These are phyloP conservation scores for Omphalea diandra DNA, from an alignment of 441 rosid species.

Conservation along the genomic window DNA sequence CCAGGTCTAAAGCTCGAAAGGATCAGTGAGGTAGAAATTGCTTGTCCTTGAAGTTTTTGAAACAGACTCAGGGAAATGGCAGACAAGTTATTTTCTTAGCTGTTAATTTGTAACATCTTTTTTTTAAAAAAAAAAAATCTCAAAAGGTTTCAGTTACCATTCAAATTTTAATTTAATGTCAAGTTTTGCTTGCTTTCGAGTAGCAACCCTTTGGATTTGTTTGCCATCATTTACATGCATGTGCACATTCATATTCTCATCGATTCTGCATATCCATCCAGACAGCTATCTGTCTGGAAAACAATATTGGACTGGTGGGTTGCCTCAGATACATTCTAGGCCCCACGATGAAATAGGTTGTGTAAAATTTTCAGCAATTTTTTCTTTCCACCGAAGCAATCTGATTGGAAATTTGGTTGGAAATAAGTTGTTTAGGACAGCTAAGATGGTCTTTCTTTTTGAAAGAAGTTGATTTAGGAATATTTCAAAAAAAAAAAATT, in stretches of 20 bases:
- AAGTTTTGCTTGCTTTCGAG: not conserved
- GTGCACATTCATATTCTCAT: not conserved
- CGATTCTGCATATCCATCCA: not conserved
- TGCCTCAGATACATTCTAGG: not conserved
- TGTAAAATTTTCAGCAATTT: not conserved
- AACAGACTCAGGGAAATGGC: slow-evolving; percentile 1
- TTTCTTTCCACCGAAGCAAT: not conserved
- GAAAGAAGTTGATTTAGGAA: too few species aligned
- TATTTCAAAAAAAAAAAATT: too few species aligned
- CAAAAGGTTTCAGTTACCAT: too few species aligned
- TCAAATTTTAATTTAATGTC: too few species aligned
- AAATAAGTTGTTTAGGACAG: not conserved
- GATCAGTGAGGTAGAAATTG: slow-evolving; percentile 38
- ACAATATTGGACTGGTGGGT: not conserved
- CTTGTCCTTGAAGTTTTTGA: not conserved
- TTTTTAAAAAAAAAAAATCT: too few species aligned
- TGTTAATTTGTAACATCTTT: slow-evolving; percentile 13
- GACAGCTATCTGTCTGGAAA: too few species aligned
- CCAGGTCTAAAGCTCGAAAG: slow-evolving; percentile 62
- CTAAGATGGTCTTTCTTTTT: too few species aligned
- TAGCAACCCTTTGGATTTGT: not conserved
- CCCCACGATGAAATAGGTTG: not conserved
- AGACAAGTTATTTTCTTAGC: slow-evolving; percentile 2
- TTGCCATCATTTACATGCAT: not conserved
- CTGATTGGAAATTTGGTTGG: not conserved